Evolutionary conservation across 2,329 filamentous ascomycete genomes (phyloP).

Genomic region (Capronia coronata): DNA sequence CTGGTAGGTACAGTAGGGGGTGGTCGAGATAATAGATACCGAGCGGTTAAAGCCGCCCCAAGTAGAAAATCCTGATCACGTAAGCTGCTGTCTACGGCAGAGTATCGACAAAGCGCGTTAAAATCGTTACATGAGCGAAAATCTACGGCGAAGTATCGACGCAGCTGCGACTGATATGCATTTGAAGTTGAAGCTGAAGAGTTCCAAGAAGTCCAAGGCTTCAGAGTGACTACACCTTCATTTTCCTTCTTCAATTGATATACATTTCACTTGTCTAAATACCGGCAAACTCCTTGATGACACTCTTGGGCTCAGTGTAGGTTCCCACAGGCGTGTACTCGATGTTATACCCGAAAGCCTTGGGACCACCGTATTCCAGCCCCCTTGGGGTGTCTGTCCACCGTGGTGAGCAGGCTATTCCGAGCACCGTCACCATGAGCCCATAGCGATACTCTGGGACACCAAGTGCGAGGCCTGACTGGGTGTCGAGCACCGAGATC

Average conservation of each 20-base stretch:
- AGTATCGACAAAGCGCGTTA: too few relatives aligned
- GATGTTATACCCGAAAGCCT: conserved; percentile 14
- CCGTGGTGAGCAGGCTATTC: conserved; percentile 52
- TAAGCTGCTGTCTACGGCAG: too few relatives aligned
- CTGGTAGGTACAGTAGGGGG: too few relatives aligned
- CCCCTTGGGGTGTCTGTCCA: conserved; percentile 38
- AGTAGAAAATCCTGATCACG: too few relatives aligned
- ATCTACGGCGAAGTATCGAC: background rate
- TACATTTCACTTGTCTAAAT: background rate
- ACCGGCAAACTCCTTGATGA: conserved; percentile 11
- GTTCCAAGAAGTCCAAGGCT: too few relatives aligned
- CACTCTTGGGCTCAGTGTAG: conserved; percentile 17
- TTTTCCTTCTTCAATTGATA: background rate
- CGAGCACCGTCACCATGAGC: conserved; percentile 46
- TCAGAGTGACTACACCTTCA: conserved; percentile 12
- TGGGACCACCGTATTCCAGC: conserved; percentile 9
- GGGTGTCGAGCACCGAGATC: conserved; percentile 22
- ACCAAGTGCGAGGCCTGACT: conserved; percentile 20
- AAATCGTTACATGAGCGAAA: background rate
- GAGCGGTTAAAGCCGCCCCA: too few relatives aligned
- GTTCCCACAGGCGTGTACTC: conserved; percentile 16
- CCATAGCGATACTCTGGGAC: conserved; percentile 43
- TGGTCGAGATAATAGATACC: too few relatives aligned
- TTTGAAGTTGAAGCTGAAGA: background rate
- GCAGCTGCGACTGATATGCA: too few relatives aligned